A percentile compares a stretch with the other conserved stretches of the same genome.
Evolutionary conservation across 129 eudicot species (phyloP).

Genomic region (carrot (Daucus carota)): DH1_v3.0 NC_030386.2:34010501-34011000

Average conservation of each 20-base stretch:
- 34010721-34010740: neutral
- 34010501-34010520: constrained; percentile 95
- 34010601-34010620: too few relatives aligned
- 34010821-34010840: neutral
- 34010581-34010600: neutral
- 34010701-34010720: neutral
- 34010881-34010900: too few relatives aligned
- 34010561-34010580: neutral
- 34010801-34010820: neutral
- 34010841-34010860: too few relatives aligned
- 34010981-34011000: neutral
- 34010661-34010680: too few relatives aligned
- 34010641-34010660: too few relatives aligned
- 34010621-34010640: neutral
- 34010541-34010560: constrained; percentile 36
- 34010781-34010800: neutral
- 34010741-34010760: neutral
- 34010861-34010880: too few relatives aligned
- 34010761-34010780: neutral
- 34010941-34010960: too few relatives aligned
- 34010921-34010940: too few relatives aligned
- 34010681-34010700: neutral
- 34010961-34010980: too few relatives aligned
- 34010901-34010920: too few relatives aligned
- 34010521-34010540: constrained; percentile 98